Percentiles rank a stretch among this genome's conserved stretches.
phyloP scores from a whole-genome alignment of 2,329 filamentous ascomycete species.

The Fusarium equiseti region DNA sequence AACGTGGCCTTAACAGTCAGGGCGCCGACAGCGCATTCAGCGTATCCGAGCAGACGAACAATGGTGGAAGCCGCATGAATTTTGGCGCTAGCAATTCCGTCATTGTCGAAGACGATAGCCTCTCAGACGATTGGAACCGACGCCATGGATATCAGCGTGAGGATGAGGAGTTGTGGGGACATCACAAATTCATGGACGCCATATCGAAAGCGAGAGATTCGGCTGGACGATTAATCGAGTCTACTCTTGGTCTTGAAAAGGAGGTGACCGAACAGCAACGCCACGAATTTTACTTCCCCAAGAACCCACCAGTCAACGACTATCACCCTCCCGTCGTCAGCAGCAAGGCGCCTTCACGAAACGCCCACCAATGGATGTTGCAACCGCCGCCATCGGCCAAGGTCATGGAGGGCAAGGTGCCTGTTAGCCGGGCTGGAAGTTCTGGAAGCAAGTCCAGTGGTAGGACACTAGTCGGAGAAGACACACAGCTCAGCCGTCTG shows the following conservation, averaged over 20 bases:
- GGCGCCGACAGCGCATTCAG: conserved; percentile 62
- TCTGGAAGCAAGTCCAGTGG: conserved; percentile 64
- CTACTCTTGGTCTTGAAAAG: conserved; percentile 65
- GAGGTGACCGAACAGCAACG: conserved; percentile 64
- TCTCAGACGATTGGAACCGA: conserved; percentile 74
- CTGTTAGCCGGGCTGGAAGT: conserved; percentile 73
- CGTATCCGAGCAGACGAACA: conserved; percentile 55
- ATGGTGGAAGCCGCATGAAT: conserved; percentile 53
- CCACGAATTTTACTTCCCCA: conserved; percentile 71
- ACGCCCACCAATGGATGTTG: conserved; percentile 89
- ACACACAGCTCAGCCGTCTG: conserved; percentile 57
- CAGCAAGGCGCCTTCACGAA: conserved; percentile 75
- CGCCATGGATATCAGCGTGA: conserved; percentile 82
- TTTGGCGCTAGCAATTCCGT: conserved; percentile 48
- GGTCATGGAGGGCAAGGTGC: conserved; percentile 89
- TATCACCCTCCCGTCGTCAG: conserved; percentile 87
- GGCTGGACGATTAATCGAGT: conserved; percentile 66
- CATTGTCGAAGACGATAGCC: conserved; percentile 54
- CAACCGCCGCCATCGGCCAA: conserved; percentile 91
- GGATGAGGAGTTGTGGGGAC: conserved; percentile 88
- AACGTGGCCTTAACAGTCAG: conserved; percentile 70
- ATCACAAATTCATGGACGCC: conserved; percentile 69
- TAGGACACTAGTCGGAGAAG: conserved; percentile 58
- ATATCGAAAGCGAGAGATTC: conserved; percentile 70
- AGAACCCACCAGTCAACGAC: conserved; percentile 83